Percentiles rank a stretch among this genome's conserved stretches.
Evolutionary conservation across 306 rosid genomes (phyloP).

Genomic region (Glycine latifolia): DNA sequence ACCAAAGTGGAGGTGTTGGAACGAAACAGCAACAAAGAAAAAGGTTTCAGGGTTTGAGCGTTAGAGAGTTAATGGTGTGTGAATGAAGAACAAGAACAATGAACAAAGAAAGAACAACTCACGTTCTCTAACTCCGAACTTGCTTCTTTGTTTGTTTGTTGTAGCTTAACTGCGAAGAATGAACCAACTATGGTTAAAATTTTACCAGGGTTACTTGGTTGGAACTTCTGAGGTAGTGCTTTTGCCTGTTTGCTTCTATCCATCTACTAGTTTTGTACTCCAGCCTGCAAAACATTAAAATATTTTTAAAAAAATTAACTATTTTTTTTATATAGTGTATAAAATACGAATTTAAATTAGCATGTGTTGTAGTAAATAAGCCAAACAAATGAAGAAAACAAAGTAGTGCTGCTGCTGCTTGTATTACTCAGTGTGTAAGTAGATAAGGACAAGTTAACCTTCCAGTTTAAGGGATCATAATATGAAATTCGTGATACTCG

Average conservation of each 20-base stretch:
- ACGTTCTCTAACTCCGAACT: slow-evolving; percentile 43
- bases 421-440: background rate
- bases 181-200: slow-evolving; percentile 30
- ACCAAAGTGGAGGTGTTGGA: background rate
- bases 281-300: slow-evolving; percentile 4
- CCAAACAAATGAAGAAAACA: no score
- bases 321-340: background rate
- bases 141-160: background rate
- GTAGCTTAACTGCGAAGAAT: slow-evolving; percentile 26
- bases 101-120: background rate
- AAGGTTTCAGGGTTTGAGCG: background rate
- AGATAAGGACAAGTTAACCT: slow-evolving; percentile 22
- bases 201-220: slow-evolving; percentile 55
- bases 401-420: no score
- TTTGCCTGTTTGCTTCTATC: slow-evolving; percentile 11
- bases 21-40: background rate
- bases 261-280: slow-evolving; percentile 28
- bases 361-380: background rate
- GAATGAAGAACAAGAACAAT: background rate
- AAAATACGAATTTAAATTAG: background rate
- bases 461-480: background rate
- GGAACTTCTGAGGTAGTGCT: slow-evolving; percentile 51
- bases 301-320: background rate
- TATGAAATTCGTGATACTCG: slow-evolving; percentile 50
- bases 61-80: background rate